phyloP scores from a whole-genome alignment of 371 early-diverging fungal species.

The Lichtheimia corymbifera region DNA sequence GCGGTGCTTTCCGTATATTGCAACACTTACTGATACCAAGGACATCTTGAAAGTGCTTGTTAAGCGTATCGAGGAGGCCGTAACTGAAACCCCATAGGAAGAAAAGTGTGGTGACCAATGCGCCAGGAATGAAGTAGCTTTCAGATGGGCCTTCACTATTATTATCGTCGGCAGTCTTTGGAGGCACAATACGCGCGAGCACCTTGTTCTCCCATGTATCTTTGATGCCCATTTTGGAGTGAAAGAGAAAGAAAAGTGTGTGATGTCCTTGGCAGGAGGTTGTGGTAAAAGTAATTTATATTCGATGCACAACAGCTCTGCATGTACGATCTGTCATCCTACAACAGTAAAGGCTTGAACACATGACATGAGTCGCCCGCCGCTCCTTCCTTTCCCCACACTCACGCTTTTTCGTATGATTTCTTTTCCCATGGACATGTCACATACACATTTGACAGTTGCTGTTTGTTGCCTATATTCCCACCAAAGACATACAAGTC shows the following conservation, averaged over 20 bases:
- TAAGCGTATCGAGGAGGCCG: conserved; percentile 47
- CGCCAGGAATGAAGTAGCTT: conserved; percentile 35
- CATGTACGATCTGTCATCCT: no score
- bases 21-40: conserved; percentile 40
- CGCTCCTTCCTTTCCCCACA: no score
- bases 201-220: conserved; percentile 5
- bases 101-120: conserved; percentile 42
- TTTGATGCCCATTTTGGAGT: conserved; percentile 7
- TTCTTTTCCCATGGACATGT: no score
- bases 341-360: no score
- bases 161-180: conserved; percentile 11
- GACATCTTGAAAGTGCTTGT: conserved; percentile 47
- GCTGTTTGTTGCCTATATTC: no score
- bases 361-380: no score
- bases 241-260: not conserved
- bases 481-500: no score
- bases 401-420: no score
- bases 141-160: conserved; percentile 1
- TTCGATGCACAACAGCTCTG: no score
- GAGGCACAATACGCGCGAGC: conserved; percentile 2
- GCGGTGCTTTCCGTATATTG: not conserved
- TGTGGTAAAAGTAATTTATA: not conserved
- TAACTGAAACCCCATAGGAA: conserved; percentile 56
- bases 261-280: not conserved
- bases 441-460: no score